Base-by-base conservation (phyloP, 768 basidiomycete genomes). In the Boletus tomentosulus region DNA sequence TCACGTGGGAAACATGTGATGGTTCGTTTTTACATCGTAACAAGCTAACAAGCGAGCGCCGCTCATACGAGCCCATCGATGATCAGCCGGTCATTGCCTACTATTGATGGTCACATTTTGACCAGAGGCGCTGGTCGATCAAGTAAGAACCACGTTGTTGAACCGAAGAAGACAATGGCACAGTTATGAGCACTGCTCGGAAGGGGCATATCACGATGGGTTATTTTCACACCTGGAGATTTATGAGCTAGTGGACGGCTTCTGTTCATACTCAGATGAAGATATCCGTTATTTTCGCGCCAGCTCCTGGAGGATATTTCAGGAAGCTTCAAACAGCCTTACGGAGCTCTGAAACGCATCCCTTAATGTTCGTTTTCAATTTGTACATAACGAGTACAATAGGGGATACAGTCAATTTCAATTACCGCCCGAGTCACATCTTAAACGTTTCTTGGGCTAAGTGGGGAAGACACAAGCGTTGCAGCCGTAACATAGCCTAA, bases 1-100 rank as follows among this genome's bases (percentile, higher is more conserved):
- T 22, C 7, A n/a, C 57, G 58, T 66, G 62, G 56, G 67, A 64
- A 55, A n/a, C 3, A 4, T 12, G 9, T 22, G 39, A 41, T 22
- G 38, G 16, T 19, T 19, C 38, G 19, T 22, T 19, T 7, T 19
- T 9, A 19, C 38, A 39, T 37, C 6, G 15, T 11, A 11, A n/a
- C 30, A 39, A 11, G 5, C 19, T 25, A 16, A 16, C n/a, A 19
- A 19, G 19, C 7, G 35, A 13, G 12, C 37, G 16, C 16, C 38
- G 19, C n/a, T 44, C 27, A 28, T 28, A 3, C 2, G 43, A 28
- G 43, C 27, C 43, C 7, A 44, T 19, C 19, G 19, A 19, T 19
- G 19, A 19, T 44, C 43, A 44, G n/a, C 2, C 2, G 13, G 37
- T 8, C n/a, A 38, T 12, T 38, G 37, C n/a, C 37, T 9, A 10